Evolutionary conservation across 257 asterid species (phyloP), one percentile per base, ranked within the genome.

Genomic region (Gentiana macrophylla): DNA sequence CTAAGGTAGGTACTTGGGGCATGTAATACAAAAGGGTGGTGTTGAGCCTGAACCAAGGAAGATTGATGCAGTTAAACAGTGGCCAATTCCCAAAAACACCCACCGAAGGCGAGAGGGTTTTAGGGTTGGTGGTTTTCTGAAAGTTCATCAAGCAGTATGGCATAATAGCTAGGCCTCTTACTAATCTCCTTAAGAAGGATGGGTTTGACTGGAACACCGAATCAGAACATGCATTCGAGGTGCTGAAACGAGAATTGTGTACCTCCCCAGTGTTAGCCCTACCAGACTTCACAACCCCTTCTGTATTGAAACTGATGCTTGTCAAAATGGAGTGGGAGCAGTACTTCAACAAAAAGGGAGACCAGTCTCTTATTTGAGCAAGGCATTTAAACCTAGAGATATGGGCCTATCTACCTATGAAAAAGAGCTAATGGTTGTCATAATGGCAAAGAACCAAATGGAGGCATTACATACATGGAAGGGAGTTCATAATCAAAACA

Each of bases 231-330:
- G 45, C 46, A 2, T 54, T 36, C 5, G 32, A 35, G 0, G 7
- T 10, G 1, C 38, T 54, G 1, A 54, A 54, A 4, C 0, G 1
- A 9, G 32, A 8, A 2, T 3, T 54, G 32, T 2, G 32, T 12
- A 0, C 8, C 2, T 7, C 47, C 0, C 58, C 33, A 1, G 33
- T 54, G 0, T 1, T 54, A 10, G 58, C 46, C 3, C 3, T 12
- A 12, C 58, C 46, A 1, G 46, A 54, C 12, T 54, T 54, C 7
- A 33, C 5, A 1, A 8, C 2, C 2, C 47, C 0, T 50, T 67
- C 13, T 50, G 1, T 3, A 32, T 59, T 0, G 66, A 59, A 32
- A 44, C 51, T 3, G 44, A 53, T 66, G 66, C 71, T n/a, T 59
- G 5, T 43, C 5, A 41, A 4, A 6, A 8, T 0, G 57, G 58